These are phyloP conservation scores for Ilyonectria sp. DNA, from an alignment of 2,329 filamentous ascomycete genomes.

Conservation along the genomic window DNA sequence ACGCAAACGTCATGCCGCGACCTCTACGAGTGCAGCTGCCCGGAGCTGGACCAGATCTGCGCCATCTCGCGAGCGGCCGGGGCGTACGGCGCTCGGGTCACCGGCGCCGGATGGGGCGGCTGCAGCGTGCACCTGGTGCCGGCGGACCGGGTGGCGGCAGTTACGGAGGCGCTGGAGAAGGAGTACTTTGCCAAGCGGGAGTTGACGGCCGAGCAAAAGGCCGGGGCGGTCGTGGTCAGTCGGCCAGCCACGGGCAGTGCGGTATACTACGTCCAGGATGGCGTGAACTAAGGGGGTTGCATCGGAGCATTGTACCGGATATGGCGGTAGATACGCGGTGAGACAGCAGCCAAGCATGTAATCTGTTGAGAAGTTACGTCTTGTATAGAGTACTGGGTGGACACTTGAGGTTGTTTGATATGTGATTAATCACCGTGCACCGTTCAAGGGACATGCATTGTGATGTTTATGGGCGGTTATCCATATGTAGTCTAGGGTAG, in stretches of 20 bases:
- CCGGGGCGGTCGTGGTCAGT: conserved; percentile 88
- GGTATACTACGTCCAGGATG: conserved; percentile 60
- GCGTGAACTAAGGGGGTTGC: conserved; percentile 36
- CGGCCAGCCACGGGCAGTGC: conserved; percentile 84
- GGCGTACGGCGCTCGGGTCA: conserved; percentile 87
- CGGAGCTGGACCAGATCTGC: conserved; percentile 93
- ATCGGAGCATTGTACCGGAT: neutral
- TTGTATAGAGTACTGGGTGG: too few relatives aligned
- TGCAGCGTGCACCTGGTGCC: conserved; percentile 96
- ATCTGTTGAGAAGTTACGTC: neutral
- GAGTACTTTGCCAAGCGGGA: conserved; percentile 85
- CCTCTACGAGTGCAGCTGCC: conserved; percentile 91
- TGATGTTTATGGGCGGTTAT: neutral
- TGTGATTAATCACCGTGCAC: neutral
- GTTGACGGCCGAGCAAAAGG: conserved; percentile 79
- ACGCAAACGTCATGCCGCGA: conserved; percentile 91
- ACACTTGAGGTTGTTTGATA: too few relatives aligned
- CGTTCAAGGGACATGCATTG: neutral
- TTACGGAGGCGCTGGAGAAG: conserved; percentile 82
- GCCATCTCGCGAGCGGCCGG: conserved; percentile 83
- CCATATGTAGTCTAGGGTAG: neutral
- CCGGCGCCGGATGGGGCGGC: conserved; percentile 96
- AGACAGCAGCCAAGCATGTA: neutral
- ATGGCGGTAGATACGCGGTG: neutral
- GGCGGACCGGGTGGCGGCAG: conserved; percentile 82